phyloP scores from a whole-genome alignment of 2,329 filamentous ascomycete species.

The Colletotrichum horii region DNA sequence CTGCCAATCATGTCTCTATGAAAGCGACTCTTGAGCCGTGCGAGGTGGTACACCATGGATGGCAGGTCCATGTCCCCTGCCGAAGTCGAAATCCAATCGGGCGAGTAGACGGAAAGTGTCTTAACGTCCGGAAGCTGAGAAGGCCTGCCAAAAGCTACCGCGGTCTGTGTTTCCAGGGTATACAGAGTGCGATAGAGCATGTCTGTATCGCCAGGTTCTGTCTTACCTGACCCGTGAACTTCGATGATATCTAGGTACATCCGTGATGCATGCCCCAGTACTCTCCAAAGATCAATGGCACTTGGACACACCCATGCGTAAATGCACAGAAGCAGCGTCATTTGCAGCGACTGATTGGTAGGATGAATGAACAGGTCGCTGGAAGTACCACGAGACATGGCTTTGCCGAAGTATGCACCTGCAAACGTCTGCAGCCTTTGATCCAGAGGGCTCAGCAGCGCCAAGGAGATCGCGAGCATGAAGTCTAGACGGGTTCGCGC shows the following conservation, averaged over 20 bases:
- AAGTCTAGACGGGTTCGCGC: not conserved
- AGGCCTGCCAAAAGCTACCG: not conserved
- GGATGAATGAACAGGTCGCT: not conserved
- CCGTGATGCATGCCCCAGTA: not conserved
- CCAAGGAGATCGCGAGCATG: not conserved
- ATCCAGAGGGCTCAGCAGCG: not conserved
- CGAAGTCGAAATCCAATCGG: not conserved
- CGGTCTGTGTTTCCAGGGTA: not conserved
- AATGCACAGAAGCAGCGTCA: not conserved
- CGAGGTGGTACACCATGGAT: not conserved
- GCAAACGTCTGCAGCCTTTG: not conserved
- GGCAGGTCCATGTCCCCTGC: not conserved
- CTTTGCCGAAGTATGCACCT: not conserved
- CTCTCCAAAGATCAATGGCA: not conserved
- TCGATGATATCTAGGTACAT: not conserved
- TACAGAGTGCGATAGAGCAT: not conserved
- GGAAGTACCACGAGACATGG: not conserved
- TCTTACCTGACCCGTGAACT: not conserved
- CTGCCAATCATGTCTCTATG: not conserved
- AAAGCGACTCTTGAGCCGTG: not conserved
- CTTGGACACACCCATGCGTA: not conserved
- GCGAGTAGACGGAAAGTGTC: not conserved
- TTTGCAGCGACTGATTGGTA: not conserved
- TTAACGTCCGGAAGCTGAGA: not conserved
- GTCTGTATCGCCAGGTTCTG: not conserved